Conservation (phyloP, 2,329 filamentous ascomycete genomes). For the Emericellopsis atlantica region DNA sequence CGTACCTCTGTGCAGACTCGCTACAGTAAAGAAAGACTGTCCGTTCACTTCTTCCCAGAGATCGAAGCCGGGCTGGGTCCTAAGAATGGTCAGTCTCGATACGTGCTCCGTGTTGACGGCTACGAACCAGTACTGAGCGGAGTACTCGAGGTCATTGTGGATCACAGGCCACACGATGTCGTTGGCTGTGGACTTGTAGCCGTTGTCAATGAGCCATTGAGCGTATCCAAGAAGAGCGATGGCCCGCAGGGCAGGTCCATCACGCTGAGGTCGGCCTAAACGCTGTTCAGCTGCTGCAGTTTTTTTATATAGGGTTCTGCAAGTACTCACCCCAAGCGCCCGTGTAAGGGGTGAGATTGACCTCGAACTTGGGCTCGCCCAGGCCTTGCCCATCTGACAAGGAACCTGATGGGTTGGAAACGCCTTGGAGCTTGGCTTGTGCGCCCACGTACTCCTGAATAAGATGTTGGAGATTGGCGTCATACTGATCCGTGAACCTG, state of each 20-base stretch:
- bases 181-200: constrained; percentile 42
- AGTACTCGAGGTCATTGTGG: constrained; percentile 63
- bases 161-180: constrained; percentile 60
- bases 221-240: constrained; percentile 62
- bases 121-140: constrained; percentile 53
- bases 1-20: constrained; percentile 50
- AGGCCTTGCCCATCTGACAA: constrained; percentile 40
- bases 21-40: constrained; percentile 68
- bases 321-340: constrained; percentile 43
- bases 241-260: constrained; percentile 66
- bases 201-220: constrained; percentile 58
- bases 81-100: constrained; percentile 14
- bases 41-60: constrained; percentile 75
- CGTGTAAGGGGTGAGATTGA: constrained; percentile 50
- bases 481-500: constrained; percentile 45
- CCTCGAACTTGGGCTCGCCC: constrained; percentile 63
- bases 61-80: constrained; percentile 57
- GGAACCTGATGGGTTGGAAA: constrained; percentile 57
- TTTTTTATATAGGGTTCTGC: not conserved
- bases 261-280: constrained; percentile 29
- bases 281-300: not conserved
- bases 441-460: constrained; percentile 58
- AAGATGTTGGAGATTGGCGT: constrained; percentile 39
- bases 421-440: constrained; percentile 53
- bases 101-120: not conserved